Evolutionary conservation across 257 asterid genomes (phyloP), one percentile per base, ranked within the genome.

Genomic region (Fraxinus cuspidata): DNA sequence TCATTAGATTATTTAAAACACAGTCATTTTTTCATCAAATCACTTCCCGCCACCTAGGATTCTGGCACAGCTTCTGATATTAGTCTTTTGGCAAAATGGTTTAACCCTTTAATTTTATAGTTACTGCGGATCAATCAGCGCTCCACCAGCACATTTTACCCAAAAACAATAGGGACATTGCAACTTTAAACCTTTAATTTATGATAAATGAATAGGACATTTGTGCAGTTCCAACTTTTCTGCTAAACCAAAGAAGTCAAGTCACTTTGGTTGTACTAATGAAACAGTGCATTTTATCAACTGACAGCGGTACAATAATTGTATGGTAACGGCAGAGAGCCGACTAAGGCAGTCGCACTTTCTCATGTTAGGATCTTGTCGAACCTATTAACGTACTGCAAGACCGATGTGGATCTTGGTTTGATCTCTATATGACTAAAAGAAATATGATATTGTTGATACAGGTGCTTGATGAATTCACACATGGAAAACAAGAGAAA

Each of bases 401-500:
- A 47, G 7, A 47, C 19, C 56, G 7, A 13, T 6, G 3, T 47
- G 58, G 21, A 47, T 47, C 58, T 47, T 56, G 27, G 27, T 56
- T 56, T 56, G 27, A n/a, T n/a, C 27, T n/a, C 12, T 56, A 56
- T 56, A n/a, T 40, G 34, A 23, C 51, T 64, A 27, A 28, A 71
- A 28, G 58, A 74, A 18, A 60, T 28, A 23, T 10, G 70, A 25
- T 32, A 32, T 40, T 69, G 75, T 63, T 63, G 72, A 65, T 49
- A 7, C 88, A 94, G 99, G 99, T 92, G 78, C 98, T 95, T 76
- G 82, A 86, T 78, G 98, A 95, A 80, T 91, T 91, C 80, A 93
- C 98, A 2, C 96, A 87, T 71, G 97, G 98, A 73, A 89, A 83
- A 60, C 90, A 90, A 80, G 88, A 83, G 56, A 87, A 88, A 70